phyloP scores from a whole-genome alignment of 768 basidiomycete genomes.

The Tylopilus rubrobrunneus region DNA sequence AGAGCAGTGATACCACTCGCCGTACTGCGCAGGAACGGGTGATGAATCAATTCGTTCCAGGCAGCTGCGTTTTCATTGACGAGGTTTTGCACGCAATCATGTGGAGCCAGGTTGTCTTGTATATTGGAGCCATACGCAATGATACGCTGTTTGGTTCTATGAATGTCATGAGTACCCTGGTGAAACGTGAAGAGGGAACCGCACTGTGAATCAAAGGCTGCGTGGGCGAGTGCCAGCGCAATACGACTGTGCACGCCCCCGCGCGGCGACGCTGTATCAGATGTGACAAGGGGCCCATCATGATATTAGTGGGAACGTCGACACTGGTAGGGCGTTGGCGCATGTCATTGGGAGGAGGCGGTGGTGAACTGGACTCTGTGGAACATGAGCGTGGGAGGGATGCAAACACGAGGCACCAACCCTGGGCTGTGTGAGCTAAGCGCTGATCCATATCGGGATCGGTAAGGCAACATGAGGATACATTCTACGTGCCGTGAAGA shows the following conservation, averaged over 20 bases:
- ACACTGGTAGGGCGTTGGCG: background rate
- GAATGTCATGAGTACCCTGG: background rate
- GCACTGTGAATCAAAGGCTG: background rate
- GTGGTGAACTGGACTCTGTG: too few species aligned
- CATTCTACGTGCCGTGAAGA: too few species aligned
- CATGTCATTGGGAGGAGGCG: background rate
- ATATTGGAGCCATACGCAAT: too few species aligned
- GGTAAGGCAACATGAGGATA: too few species aligned
- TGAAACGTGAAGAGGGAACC: background rate
- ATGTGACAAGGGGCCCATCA: background rate
- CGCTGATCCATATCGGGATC: too few species aligned
- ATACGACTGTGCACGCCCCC: background rate
- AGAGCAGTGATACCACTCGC: too few species aligned
- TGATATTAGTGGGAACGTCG: background rate
- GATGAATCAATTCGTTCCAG: background rate
- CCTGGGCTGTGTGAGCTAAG: too few species aligned
- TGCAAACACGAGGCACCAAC: too few species aligned
- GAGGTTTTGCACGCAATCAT: slow-evolving; percentile 1
- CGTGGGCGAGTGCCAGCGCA: background rate
- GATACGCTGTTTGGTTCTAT: background rate
- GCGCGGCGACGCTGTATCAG: background rate
- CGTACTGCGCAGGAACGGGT: too few species aligned
- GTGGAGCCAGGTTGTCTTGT: background rate
- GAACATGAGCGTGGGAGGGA: too few species aligned
- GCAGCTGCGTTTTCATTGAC: background rate